Percentiles rank a stretch among this genome's conserved stretches.
Evolutionary conservation across 2,329 filamentous ascomycete species (phyloP).

Genomic region (Aspergillus floridensis): DNA sequence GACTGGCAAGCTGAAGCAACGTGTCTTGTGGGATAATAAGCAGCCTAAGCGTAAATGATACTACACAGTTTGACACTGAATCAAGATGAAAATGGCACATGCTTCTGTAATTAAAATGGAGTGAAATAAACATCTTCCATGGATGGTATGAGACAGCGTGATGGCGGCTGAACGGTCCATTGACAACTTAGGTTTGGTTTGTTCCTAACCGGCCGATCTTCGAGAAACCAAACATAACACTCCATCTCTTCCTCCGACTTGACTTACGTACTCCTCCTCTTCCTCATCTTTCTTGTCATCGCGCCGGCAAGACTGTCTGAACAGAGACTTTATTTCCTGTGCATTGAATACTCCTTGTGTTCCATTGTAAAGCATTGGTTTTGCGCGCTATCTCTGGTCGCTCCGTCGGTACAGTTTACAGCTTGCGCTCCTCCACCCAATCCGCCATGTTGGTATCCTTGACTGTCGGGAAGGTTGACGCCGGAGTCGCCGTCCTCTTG

Average conservation of each 20-base stretch:
- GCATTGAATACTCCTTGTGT: not conserved
- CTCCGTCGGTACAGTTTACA: not conserved
- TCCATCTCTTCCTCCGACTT: not conserved
- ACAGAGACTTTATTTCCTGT: not conserved
- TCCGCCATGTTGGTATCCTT: constrained; percentile 86
- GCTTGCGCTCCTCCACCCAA: constrained; percentile 4
- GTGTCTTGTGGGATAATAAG: too few relatives aligned
- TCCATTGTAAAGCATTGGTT: not conserved
- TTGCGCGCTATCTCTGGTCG: not conserved
- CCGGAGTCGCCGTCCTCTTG: constrained; percentile 92
- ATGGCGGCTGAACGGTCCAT: not conserved
- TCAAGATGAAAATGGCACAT: not conserved
- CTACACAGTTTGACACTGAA: too few relatives aligned
- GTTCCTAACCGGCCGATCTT: not conserved
- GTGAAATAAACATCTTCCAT: not conserved
- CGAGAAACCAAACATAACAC: not conserved
- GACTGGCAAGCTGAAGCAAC: not conserved
- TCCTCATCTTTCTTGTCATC: not conserved
- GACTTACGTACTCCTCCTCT: not conserved
- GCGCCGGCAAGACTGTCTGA: not conserved
- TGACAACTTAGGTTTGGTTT: not conserved
- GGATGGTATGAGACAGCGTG: not conserved
- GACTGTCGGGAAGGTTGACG: constrained; percentile 98
- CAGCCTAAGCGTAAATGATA: too few relatives aligned
- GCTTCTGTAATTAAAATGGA: not conserved